phyloP scores from a whole-genome alignment of 1,284 basidiomycete genomes.

The Malassezia sp. region DNA sequence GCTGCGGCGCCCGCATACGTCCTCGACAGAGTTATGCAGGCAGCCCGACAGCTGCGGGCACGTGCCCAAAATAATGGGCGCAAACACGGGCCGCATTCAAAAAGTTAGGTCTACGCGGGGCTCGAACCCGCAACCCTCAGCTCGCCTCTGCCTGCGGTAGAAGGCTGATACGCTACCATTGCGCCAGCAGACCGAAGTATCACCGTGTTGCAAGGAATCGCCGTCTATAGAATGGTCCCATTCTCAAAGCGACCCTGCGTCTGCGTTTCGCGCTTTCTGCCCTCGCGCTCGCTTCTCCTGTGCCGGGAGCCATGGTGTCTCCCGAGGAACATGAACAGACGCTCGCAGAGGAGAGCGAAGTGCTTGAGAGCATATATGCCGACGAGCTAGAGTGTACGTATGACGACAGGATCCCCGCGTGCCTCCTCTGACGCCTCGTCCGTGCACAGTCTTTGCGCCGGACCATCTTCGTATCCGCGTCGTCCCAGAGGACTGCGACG shows the following conservation, averaged over 20 bases:
- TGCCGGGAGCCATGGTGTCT: conserved; percentile 20
- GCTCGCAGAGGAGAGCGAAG: conserved; percentile 73
- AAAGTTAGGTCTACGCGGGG: conserved; percentile 20
- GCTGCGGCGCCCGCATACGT: too few species aligned
- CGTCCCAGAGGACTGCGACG: conserved; percentile 65
- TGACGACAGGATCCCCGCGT: too few species aligned
- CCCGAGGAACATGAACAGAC: conserved; percentile 49
- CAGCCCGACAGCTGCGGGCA: too few species aligned
- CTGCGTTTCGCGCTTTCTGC: background rate
- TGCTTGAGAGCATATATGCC: conserved; percentile 88
- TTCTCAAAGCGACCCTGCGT: too few species aligned
- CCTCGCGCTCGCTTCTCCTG: background rate
- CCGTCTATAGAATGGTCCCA: background rate
- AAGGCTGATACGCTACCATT: conserved; percentile 23
- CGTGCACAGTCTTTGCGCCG: conserved; percentile 71
- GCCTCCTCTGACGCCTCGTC: too few species aligned
- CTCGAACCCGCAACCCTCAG: conserved; percentile 23
- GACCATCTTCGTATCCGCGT: conserved; percentile 71
- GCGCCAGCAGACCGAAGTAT: conserved; percentile 20
- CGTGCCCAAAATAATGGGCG: too few species aligned
- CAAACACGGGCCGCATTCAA: too few species aligned
- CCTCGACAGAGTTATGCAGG: too few species aligned
- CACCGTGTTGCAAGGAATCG: background rate
- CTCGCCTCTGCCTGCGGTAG: conserved; percentile 9
- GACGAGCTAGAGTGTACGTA: conserved; percentile 79